Percentiles rank a stretch among this genome's conserved stretches.
These are phyloP conservation scores for Morella rubra DNA, from an alignment of 306 rosid species.

Conservation along the genomic window DNA sequence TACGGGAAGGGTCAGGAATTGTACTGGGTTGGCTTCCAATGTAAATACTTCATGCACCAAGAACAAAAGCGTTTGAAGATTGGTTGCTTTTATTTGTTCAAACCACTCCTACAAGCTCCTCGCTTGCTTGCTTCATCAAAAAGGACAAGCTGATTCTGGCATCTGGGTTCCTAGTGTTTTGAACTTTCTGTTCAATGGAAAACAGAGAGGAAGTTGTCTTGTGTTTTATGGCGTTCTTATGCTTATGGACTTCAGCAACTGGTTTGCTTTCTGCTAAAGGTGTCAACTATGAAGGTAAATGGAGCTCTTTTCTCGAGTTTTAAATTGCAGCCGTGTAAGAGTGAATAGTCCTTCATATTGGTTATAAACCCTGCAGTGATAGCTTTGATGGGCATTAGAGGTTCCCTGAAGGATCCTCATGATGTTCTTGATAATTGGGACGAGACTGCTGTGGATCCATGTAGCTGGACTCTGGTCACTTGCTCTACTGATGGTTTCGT, in stretches of 20 bases:
- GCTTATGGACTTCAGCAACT: conserved; percentile 46
- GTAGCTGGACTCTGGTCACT: conserved; percentile 84
- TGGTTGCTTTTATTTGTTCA: conserved; percentile 43
- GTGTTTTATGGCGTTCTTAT: conserved; percentile 43
- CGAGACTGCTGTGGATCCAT: conserved; percentile 83
- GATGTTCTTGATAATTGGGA: conserved; percentile 71
- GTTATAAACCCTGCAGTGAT: conserved; percentile 46
- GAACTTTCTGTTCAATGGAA: conserved; percentile 47
- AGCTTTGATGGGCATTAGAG: conserved; percentile 65
- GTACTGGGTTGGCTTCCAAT: conserved; percentile 31
- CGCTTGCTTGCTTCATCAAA: conserved; percentile 20
- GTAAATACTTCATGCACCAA: conserved; percentile 43
- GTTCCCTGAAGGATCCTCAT: conserved; percentile 59
- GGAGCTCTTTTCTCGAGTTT: conserved; percentile 18
- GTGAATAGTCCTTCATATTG: not conserved
- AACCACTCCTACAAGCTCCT: conserved; percentile 38
- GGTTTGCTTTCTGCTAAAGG: conserved; percentile 75
- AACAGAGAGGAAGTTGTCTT: conserved; percentile 31
- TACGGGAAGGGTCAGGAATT: conserved; percentile 26
- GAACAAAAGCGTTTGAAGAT: conserved; percentile 39
- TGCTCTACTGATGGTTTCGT: conserved; percentile 73
- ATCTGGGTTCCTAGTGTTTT: conserved; percentile 22
- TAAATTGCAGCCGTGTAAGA: not conserved
- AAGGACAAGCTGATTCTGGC: conserved; percentile 27
- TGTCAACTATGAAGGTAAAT: conserved; percentile 84